Evolutionary conservation across 345 rosid species (phyloP).

Genomic region (Euclidium syriacum): DNA sequence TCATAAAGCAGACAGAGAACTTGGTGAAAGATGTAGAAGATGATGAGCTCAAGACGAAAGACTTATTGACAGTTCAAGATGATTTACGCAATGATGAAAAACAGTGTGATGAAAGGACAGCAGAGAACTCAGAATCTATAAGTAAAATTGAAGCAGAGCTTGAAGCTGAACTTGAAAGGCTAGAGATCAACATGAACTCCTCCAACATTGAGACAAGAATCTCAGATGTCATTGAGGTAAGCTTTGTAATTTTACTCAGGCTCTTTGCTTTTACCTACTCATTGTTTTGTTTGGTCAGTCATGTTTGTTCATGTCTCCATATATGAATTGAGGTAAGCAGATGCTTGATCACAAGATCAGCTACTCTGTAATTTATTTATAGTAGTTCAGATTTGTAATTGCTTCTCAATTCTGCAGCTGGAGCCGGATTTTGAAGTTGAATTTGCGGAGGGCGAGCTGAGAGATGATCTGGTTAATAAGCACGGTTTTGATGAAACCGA

Average conservation of each 20-base stretch:
- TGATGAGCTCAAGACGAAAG: conserved; percentile 72
- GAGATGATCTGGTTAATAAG: conserved; percentile 13
- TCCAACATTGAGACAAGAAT: conserved; percentile 31
- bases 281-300: not conserved
- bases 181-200: conserved; percentile 50
- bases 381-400: not conserved
- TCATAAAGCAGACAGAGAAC: conserved; percentile 56
- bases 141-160: conserved; percentile 77
- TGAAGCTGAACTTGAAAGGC: conserved; percentile 73
- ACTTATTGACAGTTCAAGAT: conserved; percentile 46
- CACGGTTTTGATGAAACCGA: conserved; percentile 26
- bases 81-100: conserved; percentile 23
- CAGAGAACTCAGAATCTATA: conserved; percentile 37
- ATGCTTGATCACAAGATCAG: not conserved
- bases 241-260: not conserved
- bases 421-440: conserved; percentile 48
- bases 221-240: conserved; percentile 45
- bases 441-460: conserved; percentile 64
- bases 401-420: conserved; percentile 42
- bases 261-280: not conserved
- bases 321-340: conserved; percentile 38
- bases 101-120: conserved; percentile 30
- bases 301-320: conserved; percentile 28
- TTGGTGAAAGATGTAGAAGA: conserved; percentile 74
- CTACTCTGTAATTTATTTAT: not conserved